A percentile compares a stretch with the other conserved stretches of the same genome.
These are phyloP conservation scores for Actinomucor elegans DNA, from an alignment of 371 early-diverging fungal genomes.

Conservation along the genomic window DNA sequence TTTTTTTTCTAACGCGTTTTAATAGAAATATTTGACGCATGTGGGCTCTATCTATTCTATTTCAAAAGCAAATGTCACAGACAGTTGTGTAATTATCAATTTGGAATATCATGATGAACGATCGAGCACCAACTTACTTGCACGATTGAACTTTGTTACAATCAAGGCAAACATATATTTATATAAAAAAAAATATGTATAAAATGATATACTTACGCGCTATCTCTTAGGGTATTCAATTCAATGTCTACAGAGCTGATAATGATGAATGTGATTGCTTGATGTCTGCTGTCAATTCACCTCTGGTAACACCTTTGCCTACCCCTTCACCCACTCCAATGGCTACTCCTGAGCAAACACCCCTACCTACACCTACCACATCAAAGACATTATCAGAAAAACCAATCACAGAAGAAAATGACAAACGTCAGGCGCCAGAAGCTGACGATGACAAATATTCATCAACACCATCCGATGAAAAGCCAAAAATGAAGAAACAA, in stretches of 20 bases:
- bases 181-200: too few relatives aligned
- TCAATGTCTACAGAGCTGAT: too few relatives aligned
- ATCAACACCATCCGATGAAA: too few relatives aligned
- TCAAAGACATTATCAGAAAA: neutral
- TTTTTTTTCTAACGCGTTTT: neutral
- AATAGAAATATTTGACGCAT: neutral
- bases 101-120: conserved; percentile 18
- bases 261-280: too few relatives aligned
- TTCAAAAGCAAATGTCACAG: conserved; percentile 1
- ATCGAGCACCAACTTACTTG: neutral
- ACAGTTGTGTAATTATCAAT: neutral
- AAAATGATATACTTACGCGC: too few relatives aligned
- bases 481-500: too few relatives aligned
- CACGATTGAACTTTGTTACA: too few relatives aligned
- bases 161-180: too few relatives aligned
- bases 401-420: neutral
- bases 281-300: too few relatives aligned
- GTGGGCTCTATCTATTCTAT: conserved; percentile 9
- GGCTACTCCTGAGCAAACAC: neutral
- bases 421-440: neutral
- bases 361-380: neutral
- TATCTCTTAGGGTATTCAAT: too few relatives aligned
- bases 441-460: too few relatives aligned
- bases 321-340: neutral
- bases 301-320: too few relatives aligned